Percentiles rank a stretch among this genome's conserved stretches.
Evolutionary conservation across 2,329 filamentous ascomycete genomes (phyloP).

Genomic region (Talaromyces sp.): DNA sequence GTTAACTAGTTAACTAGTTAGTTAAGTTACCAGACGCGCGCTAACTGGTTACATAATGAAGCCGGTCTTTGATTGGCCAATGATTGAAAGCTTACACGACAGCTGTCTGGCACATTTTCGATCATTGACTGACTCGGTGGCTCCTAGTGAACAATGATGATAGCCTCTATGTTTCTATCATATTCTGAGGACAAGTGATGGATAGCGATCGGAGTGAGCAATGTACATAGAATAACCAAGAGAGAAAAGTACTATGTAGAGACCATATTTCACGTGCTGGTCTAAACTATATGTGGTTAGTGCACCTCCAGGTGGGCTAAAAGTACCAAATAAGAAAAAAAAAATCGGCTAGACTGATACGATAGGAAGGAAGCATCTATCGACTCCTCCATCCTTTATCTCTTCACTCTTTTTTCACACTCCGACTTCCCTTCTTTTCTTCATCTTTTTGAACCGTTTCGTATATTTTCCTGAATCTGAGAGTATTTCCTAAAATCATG

Average conservation of each 20-base stretch:
- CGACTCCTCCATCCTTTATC: neutral
- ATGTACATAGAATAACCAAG: neutral
- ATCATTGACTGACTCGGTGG: neutral
- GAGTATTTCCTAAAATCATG: constrained; percentile 6
- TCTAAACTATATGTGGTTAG: constrained; percentile 7
- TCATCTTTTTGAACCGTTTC: too few species aligned
- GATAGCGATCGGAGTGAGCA: neutral
- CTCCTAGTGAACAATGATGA: neutral
- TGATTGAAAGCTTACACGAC: neutral
- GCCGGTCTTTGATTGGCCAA: neutral
- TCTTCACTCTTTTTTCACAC: neutral
- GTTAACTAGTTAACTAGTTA: too few species aligned
- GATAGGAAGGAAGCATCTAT: constrained; percentile 10
- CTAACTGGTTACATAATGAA: constrained; percentile 8
- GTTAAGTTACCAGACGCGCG: too few species aligned
- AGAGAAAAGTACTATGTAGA: neutral
- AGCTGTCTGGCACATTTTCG: neutral
- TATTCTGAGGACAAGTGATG: neutral
- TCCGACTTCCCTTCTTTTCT: neutral
- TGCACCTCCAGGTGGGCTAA: constrained; percentile 20
- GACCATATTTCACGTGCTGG: constrained; percentile 27
- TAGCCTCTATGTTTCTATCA: neutral
- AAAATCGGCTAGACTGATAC: constrained; percentile 19
- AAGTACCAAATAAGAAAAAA: constrained; percentile 2
- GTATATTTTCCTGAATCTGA: too few species aligned